A percentile compares a stretch with the other conserved stretches of the same genome.
phyloP scores from a whole-genome alignment of 305 asterid species.

The Fraxinus xanthoxyloides region DNA sequence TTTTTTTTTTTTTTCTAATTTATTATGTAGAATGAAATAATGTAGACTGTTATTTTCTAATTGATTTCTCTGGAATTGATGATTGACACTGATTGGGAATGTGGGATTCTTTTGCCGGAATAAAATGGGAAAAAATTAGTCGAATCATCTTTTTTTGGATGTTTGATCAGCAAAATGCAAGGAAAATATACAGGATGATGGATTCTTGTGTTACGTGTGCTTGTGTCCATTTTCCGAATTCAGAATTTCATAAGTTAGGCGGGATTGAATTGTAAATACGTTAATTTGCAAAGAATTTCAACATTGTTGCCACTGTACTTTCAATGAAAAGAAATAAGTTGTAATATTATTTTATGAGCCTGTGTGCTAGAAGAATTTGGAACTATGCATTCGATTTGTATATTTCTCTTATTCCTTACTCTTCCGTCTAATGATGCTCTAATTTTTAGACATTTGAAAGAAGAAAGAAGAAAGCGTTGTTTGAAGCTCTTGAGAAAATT shows the following conservation, averaged over 20 bases:
- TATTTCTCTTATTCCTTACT: too few relatives aligned
- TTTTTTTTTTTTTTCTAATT: too few relatives aligned
- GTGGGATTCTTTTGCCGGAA: background rate
- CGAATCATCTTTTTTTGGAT: background rate
- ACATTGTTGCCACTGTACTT: background rate
- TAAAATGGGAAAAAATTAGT: background rate
- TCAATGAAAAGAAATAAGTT: too few relatives aligned
- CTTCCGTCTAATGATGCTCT: background rate
- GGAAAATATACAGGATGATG: background rate
- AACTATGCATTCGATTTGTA: too few relatives aligned
- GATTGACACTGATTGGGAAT: background rate
- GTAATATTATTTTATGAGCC: background rate
- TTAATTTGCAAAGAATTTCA: background rate
- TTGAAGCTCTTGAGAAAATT: constrained; percentile 69
- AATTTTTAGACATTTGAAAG: constrained; percentile 42
- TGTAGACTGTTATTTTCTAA: background rate
- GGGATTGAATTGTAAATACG: background rate
- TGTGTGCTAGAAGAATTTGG: background rate
- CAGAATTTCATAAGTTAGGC: background rate
- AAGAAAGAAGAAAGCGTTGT: constrained; percentile 44
- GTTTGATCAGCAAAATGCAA: background rate
- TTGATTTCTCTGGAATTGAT: background rate
- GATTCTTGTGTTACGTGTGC: background rate
- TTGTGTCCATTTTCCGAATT: background rate
- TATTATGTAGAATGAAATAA: background rate